These are phyloP conservation scores for Saccharomycopsis fibuligera DNA, from an alignment of 805 yeast species.

Conservation along the genomic window DNA sequence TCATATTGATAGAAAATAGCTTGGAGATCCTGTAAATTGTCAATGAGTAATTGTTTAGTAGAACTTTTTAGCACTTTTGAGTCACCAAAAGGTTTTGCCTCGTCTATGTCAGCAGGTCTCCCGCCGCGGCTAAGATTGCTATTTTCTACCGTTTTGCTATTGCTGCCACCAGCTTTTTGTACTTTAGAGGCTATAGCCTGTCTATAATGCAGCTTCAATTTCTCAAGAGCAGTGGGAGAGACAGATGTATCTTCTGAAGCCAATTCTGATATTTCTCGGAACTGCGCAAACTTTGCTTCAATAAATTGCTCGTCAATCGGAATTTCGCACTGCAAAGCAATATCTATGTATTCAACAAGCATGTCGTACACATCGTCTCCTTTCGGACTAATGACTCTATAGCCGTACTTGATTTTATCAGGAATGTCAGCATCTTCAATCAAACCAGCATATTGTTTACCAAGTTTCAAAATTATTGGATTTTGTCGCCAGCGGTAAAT, in stretches of 20 bases:
- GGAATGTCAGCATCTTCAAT: constrained; percentile 16
- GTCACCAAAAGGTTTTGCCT: neutral
- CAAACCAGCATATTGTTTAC: constrained; percentile 16
- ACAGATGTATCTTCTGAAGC: neutral
- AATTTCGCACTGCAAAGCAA: constrained; percentile 8
- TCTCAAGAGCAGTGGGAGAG: neutral
- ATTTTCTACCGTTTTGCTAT: no score
- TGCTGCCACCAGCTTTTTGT: no score
- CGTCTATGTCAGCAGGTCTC: neutral
- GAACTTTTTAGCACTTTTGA: constrained; percentile 3
- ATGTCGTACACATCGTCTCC: constrained; percentile 1
- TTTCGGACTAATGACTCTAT: constrained; percentile 10
- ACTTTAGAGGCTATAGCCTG: neutral
- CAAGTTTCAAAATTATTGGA: constrained; percentile 15
- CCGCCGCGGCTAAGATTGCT: neutral
- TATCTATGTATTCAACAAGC: constrained; percentile 6
- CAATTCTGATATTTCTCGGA: neutral
- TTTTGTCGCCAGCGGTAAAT: constrained; percentile 17
- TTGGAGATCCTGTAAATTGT: neutral
- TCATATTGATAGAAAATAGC: neutral
- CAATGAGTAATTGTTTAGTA: constrained; percentile 3
- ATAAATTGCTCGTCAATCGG: constrained; percentile 2
- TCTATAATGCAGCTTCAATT: neutral
- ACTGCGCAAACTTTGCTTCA: constrained; percentile 1
- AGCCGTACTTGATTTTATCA: constrained; percentile 14